Evolutionary conservation across 2,329 filamentous ascomycete species (phyloP).

Genomic region (Cladosporium sp.): DNA sequence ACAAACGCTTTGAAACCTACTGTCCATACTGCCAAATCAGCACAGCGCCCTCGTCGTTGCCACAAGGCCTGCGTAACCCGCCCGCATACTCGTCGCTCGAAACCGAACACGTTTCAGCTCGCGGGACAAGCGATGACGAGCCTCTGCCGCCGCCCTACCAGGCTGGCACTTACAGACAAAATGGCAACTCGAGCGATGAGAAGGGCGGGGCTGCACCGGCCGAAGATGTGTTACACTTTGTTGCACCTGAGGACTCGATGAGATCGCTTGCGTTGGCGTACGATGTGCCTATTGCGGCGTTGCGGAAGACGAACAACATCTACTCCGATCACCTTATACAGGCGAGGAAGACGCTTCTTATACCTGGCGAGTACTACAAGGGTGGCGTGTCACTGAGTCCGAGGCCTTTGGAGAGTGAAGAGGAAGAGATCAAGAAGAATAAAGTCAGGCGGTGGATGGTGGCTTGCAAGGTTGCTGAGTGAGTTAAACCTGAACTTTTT

Average conservation of each 20-base stretch:
- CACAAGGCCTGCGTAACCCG: conserved; percentile 67
- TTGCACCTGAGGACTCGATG: conserved; percentile 70
- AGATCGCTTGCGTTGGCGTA: conserved; percentile 70
- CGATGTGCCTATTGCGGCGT: conserved; percentile 61
- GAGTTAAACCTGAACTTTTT: conserved; percentile 38
- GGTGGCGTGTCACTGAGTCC: conserved; percentile 68
- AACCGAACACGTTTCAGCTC: conserved; percentile 38
- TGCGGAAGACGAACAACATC: conserved; percentile 69
- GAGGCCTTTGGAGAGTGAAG: conserved; percentile 69
- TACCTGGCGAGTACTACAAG: conserved; percentile 70
- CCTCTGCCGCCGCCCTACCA: conserved; percentile 50
- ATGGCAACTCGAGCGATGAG: conserved; percentile 33
- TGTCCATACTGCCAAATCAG: conserved; percentile 78
- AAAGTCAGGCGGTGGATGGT: conserved; percentile 78
- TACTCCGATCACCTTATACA: conserved; percentile 70
- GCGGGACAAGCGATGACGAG: conserved; percentile 35
- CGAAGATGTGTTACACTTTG: conserved; percentile 73
- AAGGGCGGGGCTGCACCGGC: conserved; percentile 37
- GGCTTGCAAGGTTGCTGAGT: conserved; percentile 73
- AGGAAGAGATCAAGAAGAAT: conserved; percentile 69
- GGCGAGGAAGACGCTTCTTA: conserved; percentile 68
- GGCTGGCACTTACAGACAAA: not conserved
- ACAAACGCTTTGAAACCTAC: conserved; percentile 65
- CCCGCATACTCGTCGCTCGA: conserved; percentile 58
- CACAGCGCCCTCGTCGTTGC: conserved; percentile 58